Percentiles rank a stretch among this genome's conserved stretches.
phyloP scores from a whole-genome alignment of 495 filamentous ascomycete genomes.

The Lophiotrema nucula region DNA sequence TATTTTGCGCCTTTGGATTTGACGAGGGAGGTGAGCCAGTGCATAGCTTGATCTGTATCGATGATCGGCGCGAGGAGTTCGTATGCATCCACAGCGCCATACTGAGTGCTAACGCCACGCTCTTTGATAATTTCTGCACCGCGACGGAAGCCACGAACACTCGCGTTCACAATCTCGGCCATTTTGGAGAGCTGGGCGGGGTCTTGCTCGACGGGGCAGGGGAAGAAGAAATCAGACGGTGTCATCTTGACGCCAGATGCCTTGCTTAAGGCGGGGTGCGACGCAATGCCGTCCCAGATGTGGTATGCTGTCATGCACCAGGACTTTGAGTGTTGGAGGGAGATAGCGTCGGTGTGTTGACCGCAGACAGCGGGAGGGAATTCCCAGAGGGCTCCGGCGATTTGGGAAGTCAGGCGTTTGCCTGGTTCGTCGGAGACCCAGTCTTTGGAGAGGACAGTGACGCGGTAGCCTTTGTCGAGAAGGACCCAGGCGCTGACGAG shows the following conservation, averaged over 20 bases:
- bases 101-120: slow-evolving; percentile 39
- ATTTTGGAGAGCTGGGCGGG: slow-evolving; percentile 42
- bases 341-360: slow-evolving; percentile 46
- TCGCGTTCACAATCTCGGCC: slow-evolving; percentile 41
- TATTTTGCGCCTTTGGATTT: slow-evolving; percentile 47
- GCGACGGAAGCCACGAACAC: slow-evolving; percentile 43
- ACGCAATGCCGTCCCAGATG: slow-evolving; percentile 46
- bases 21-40: slow-evolving; percentile 48
- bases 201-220: slow-evolving; percentile 40
- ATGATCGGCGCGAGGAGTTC: slow-evolving; percentile 50
- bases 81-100: slow-evolving; percentile 51
- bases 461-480: slow-evolving; percentile 50
- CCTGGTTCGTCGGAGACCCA: slow-evolving; percentile 42
- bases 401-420: slow-evolving; percentile 51
- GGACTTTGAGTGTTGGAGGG: slow-evolving; percentile 43
- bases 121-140: slow-evolving; percentile 37
- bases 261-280: slow-evolving; percentile 34
- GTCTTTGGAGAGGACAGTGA: slow-evolving; percentile 49
- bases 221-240: slow-evolving; percentile 46
- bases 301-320: slow-evolving; percentile 50
- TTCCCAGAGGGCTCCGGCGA: slow-evolving; percentile 54
- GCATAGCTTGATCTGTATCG: slow-evolving; percentile 53
- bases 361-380: slow-evolving; percentile 51
- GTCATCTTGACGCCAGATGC: slow-evolving; percentile 45
- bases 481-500: slow-evolving; percentile 49